Conservation (phyloP, 805 yeast genomes). For the Starmerella cellae region DNA sequence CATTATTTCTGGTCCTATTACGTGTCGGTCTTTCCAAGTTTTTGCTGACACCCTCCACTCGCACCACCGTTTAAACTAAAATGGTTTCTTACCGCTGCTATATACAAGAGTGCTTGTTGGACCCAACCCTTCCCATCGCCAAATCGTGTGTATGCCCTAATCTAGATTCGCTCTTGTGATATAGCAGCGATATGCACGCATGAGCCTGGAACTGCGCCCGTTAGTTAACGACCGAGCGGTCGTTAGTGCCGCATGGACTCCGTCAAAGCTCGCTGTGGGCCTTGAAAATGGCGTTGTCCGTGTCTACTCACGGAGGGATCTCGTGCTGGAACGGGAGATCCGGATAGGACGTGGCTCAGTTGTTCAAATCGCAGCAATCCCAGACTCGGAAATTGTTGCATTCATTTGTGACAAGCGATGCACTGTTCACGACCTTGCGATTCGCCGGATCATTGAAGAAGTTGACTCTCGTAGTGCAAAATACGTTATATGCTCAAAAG, state of each 20-base stretch:
- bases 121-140: too few species aligned
- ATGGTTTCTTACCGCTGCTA: too few species aligned
- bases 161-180: too few species aligned
- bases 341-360: constrained; percentile 3
- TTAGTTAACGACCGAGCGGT: not conserved
- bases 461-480: constrained; percentile 11
- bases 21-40: too few species aligned
- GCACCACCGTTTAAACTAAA: too few species aligned
- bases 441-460: constrained; percentile 5
- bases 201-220: constrained; percentile 11
- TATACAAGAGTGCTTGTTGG: too few species aligned
- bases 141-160: too few species aligned
- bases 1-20: too few species aligned
- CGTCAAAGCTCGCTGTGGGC: constrained; percentile 6
- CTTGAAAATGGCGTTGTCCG: constrained; percentile 7
- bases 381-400: constrained; percentile 12
- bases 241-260: not conserved
- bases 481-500: constrained; percentile 1
- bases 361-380: constrained; percentile 5
- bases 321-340: constrained; percentile 14
- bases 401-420: constrained; percentile 9
- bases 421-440: constrained; percentile 11
- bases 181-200: not conserved
- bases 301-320: constrained; percentile 10
- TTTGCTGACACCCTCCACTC: too few species aligned